Evolutionary conservation across 306 rosid genomes (phyloP), one percentile per base, ranked within the genome.

Genomic region (Medicago arabica): DNA sequence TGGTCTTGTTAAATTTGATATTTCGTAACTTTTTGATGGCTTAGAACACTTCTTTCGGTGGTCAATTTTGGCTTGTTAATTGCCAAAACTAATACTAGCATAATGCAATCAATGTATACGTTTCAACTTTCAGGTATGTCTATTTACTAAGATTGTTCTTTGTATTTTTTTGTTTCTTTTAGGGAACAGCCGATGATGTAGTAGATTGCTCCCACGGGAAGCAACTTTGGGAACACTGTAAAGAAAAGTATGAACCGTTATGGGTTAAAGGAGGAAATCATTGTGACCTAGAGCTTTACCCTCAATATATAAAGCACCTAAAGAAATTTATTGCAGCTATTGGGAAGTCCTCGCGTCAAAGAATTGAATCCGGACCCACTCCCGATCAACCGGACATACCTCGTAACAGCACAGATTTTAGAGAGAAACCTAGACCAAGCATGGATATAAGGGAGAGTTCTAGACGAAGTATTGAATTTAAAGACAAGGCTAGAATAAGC

Each of bases 251-350:
- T 36, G 98, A 95, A 71, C 98, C 98, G 5, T 73, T 95, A n/a
- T 95, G 98, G 98, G 83, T 95, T 64, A 89, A 86, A 77, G 98
- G 96, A 78, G 98, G 98, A 81, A 89, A 89, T 72, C 98, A 95
- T 78, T 92, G 98, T 78, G 91, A 90, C 85, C 86, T 95, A 75
- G 98, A 95, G 76, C 91, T 86, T 38, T 92, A 66, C 84, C 98
- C 98, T 11, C 91, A 92, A 74, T 95, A 90, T 82, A 88, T 92
- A 85, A 90, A 83, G 75, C 98, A 95, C 85, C 92, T 95, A 80
- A 95, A 86, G 87, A 95, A 90, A 85, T 95, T 95, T 54, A 82
- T 90, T 28, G 75, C 61, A 4, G 88, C 87, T 46, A 80, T 95
- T 19, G 95, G 86, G 82, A 90, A 86, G 85, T 82, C 86, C 19